phyloP scores from a whole-genome alignment of 78 protist species.

The Dictyostelium capitatum region DNA sequence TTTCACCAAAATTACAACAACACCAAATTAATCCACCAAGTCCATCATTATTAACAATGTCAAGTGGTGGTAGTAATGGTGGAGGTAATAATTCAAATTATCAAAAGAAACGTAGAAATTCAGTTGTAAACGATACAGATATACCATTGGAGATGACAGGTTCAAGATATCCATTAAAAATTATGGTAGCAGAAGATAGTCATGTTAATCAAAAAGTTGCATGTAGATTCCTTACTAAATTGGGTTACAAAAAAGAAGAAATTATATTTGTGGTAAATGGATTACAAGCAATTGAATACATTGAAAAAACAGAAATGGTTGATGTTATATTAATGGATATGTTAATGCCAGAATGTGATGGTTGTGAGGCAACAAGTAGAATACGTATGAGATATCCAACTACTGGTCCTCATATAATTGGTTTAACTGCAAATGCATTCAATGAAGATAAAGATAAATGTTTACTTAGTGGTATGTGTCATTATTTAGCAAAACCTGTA shows the following conservation, averaged over 20 bases:
- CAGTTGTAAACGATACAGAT: slow-evolving; percentile 35
- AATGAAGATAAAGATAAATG: slow-evolving; percentile 61
- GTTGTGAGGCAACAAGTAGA: slow-evolving; percentile 27
- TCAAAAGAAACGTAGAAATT: slow-evolving; percentile 14
- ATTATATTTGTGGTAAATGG: slow-evolving; percentile 48
- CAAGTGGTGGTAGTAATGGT: neutral
- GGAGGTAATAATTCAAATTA: neutral
- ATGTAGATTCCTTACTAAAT: slow-evolving; percentile 2
- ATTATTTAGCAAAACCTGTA: slow-evolving; percentile 54
- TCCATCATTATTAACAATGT: too few species aligned
- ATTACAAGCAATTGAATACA: slow-evolving; percentile 44
- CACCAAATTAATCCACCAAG: neutral
- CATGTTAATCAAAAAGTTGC: slow-evolving; percentile 40
- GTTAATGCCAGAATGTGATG: slow-evolving; percentile 62
- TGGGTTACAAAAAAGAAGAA: slow-evolving; percentile 43
- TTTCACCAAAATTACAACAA: slow-evolving; percentile 15
- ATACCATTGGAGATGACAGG: slow-evolving; percentile 50
- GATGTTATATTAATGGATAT: slow-evolving; percentile 58
- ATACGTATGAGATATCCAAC: slow-evolving; percentile 24
- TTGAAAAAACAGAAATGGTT: slow-evolving; percentile 25
- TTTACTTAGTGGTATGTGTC: slow-evolving; percentile 67
- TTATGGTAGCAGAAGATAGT: slow-evolving; percentile 51
- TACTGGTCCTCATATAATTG: slow-evolving; percentile 52
- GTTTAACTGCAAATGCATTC: slow-evolving; percentile 52
- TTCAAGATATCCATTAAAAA: slow-evolving; percentile 23